Evolutionary conservation across 1,139 yeast genomes (phyloP).

Genomic region (Tardiomyces depauwii): DNA sequence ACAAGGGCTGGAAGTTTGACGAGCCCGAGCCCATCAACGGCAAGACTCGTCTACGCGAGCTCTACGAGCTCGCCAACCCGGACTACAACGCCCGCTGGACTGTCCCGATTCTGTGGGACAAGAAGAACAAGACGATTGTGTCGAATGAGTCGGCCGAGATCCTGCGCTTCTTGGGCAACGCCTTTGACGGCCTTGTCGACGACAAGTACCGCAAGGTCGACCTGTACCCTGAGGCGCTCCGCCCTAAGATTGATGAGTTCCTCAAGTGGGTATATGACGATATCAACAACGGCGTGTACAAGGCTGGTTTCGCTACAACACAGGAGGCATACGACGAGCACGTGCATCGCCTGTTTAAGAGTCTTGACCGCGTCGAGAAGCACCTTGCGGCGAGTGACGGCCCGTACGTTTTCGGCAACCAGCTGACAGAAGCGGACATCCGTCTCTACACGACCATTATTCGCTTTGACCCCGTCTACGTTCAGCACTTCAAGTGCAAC

Average conservation of each 20-base stretch:
- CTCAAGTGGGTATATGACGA: constrained; percentile 79
- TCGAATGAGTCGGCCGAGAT: constrained; percentile 86
- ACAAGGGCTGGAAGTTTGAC: constrained; percentile 77
- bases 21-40: constrained; percentile 36
- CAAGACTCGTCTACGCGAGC: constrained; percentile 53
- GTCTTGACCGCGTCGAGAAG: constrained; percentile 66
- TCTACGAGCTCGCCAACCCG: constrained; percentile 67
- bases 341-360: constrained; percentile 51
- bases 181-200: constrained; percentile 44
- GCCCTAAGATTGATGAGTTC: constrained; percentile 54
- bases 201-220: constrained; percentile 40
- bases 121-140: constrained; percentile 67
- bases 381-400: constrained; percentile 43
- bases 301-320: constrained; percentile 78
- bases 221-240: constrained; percentile 49
- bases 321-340: constrained; percentile 76
- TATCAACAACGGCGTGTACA: constrained; percentile 91
- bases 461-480: constrained; percentile 85
- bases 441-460: constrained; percentile 74
- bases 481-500: constrained; percentile 92
- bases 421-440: constrained; percentile 81
- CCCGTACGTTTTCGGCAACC: constrained; percentile 50
- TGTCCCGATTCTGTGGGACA: constrained; percentile 92
- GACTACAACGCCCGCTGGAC: constrained; percentile 74
- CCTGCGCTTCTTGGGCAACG: constrained; percentile 69